Evolutionary conservation across 306 rosid species (phyloP).

Genomic region (Prunus armeniaca): DNA sequence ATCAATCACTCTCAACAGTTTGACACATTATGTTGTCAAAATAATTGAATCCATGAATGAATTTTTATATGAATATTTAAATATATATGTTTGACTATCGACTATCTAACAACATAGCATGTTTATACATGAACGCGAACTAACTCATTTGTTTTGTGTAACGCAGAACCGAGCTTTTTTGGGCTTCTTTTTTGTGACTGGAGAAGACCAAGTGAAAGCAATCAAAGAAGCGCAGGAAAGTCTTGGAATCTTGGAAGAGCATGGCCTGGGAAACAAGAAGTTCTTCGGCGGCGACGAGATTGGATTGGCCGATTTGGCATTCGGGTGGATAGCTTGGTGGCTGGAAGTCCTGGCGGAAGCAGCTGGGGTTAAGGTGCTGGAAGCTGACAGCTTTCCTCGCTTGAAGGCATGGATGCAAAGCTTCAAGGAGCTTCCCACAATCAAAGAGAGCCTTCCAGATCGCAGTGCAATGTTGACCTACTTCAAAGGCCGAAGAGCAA

Average conservation of each 20-base stretch:
- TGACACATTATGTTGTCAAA: too few relatives aligned
- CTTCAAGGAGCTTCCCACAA: slow-evolving; percentile 2
- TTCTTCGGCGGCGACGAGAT: slow-evolving; percentile 4
- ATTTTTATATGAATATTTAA: too few relatives aligned
- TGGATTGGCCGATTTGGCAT: slow-evolving; percentile 11
- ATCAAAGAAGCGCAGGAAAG: neutral
- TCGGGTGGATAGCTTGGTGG: slow-evolving; percentile 21
- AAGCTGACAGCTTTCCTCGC: slow-evolving; percentile 7
- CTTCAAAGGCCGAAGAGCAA: neutral
- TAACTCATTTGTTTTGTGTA: neutral
- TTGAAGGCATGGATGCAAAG: slow-evolving; percentile 20
- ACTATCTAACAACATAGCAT: neutral
- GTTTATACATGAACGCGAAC: neutral
- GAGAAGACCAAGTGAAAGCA: slow-evolving; percentile 20
- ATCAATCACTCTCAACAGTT: neutral
- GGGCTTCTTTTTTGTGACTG: neutral
- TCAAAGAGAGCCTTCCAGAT: slow-evolving; percentile 8
- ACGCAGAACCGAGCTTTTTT: neutral
- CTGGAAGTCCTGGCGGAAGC: neutral
- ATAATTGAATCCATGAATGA: too few relatives aligned
- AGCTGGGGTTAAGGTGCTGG: slow-evolving; percentile 15
- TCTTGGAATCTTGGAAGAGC: slow-evolving; percentile 15
- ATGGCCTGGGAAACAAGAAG: slow-evolving; percentile 11
- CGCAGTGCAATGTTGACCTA: slow-evolving; percentile 2
- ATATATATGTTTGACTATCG: too few relatives aligned